Evolutionary conservation across 495 filamentous ascomycete genomes (phyloP).

Genomic region (Echria macrotheca): DNA sequence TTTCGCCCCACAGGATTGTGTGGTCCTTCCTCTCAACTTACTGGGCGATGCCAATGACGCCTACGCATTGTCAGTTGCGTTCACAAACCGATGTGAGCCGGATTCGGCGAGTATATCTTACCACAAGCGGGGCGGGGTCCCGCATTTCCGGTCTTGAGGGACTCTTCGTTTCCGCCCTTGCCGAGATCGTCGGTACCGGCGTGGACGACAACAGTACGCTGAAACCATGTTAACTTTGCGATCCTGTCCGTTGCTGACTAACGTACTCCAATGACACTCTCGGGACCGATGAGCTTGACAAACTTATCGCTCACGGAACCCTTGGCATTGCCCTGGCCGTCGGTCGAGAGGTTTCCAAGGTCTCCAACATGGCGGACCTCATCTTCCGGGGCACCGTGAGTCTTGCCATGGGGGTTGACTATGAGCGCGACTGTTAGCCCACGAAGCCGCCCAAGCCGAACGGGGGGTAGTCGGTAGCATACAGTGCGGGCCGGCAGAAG

Average conservation of each 20-base stretch:
- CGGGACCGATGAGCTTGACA: constrained; percentile 88
- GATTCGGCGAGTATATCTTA: too few species aligned
- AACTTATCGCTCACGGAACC: constrained; percentile 70
- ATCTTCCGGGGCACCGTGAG: constrained; percentile 82
- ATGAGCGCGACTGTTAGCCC: too few species aligned
- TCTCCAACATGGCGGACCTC: constrained; percentile 90
- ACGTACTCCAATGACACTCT: constrained; percentile 93
- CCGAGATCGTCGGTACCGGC: constrained; percentile 93
- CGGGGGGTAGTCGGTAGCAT: constrained; percentile 31
- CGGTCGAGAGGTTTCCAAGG: constrained; percentile 93
- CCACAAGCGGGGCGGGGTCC: constrained; percentile 89
- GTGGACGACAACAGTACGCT: constrained; percentile 95
- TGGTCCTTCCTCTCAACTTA: too few species aligned
- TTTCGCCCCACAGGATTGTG: too few species aligned
- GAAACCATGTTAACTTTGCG: constrained; percentile 16
- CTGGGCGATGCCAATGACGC: constrained; percentile 80
- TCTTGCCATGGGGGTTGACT: constrained; percentile 94
- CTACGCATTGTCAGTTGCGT: too few species aligned
- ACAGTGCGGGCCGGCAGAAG: constrained; percentile 95
- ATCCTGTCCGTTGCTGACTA: too few species aligned
- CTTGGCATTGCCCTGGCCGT: constrained; percentile 79
- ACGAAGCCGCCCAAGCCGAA: too few species aligned
- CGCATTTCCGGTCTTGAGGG: constrained; percentile 96
- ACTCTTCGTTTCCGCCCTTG: constrained; percentile 82
- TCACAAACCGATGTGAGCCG: too few species aligned